Evolutionary conservation across 2,329 filamentous ascomycete genomes (phyloP).

Genomic region (Catunica adiposa): DNA sequence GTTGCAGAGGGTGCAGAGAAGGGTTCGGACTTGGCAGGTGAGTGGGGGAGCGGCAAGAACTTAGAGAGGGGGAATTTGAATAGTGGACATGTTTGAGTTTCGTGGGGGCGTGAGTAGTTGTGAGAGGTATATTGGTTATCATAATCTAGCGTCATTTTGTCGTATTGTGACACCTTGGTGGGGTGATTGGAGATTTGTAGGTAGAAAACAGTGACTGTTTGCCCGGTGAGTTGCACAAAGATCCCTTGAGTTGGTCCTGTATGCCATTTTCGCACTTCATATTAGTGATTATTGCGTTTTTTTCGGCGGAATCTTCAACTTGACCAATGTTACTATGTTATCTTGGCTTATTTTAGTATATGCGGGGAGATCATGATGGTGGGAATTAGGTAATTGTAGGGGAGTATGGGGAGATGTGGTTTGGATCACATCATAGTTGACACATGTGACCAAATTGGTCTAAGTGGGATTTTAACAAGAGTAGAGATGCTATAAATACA

Average conservation of each 20-base stretch:
- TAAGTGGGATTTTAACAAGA: too few species aligned
- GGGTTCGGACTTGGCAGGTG: conserved; percentile 7
- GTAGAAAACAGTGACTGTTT: too few species aligned
- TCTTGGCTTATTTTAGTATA: neutral
- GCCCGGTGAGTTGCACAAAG: too few species aligned
- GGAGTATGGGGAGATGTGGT: neutral
- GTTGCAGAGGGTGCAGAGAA: neutral
- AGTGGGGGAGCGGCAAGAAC: neutral
- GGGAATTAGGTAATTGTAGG: neutral
- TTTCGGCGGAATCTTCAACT: too few species aligned
- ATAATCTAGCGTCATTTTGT: neutral
- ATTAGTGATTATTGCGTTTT: neutral
- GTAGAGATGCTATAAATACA: too few species aligned
- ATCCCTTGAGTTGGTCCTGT: too few species aligned
- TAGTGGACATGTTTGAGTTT: neutral
- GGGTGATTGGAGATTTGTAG: too few species aligned
- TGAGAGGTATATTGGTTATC: neutral
- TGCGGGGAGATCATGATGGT: neutral
- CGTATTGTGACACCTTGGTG: too few species aligned
- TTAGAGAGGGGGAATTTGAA: neutral
- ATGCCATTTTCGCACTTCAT: neutral
- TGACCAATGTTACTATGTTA: neutral
- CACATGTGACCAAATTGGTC: neutral
- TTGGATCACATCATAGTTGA: neutral
- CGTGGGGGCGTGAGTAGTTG: neutral